Conservation (phyloP, 306 rosid species). For the Corylus avellana region DNA sequence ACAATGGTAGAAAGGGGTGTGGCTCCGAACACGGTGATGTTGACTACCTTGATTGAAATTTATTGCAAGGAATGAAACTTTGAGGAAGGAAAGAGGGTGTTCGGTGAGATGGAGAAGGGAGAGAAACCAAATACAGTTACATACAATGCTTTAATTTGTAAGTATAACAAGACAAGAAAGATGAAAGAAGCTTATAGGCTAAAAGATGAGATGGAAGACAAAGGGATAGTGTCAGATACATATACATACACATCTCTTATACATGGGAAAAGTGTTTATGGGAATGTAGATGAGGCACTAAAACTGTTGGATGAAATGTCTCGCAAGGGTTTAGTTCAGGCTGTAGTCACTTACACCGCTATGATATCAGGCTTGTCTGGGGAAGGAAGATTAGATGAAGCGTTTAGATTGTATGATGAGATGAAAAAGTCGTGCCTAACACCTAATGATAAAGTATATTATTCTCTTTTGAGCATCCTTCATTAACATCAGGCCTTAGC, state of each 20-base stretch:
- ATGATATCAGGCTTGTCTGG: constrained; percentile 80
- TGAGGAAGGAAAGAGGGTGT: constrained; percentile 58
- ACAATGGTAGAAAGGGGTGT: constrained; percentile 70
- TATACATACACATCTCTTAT: constrained; percentile 76
- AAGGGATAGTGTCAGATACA: constrained; percentile 62
- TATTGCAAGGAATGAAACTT: constrained; percentile 84
- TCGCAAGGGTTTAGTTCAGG: constrained; percentile 45
- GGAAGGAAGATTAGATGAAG: constrained; percentile 77
- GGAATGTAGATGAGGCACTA: constrained; percentile 62
- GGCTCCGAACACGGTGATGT: constrained; percentile 55
- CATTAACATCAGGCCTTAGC: constrained; percentile 33
- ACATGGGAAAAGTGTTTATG: constrained; percentile 68
- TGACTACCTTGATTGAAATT: constrained; percentile 64
- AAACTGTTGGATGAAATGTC: constrained; percentile 67
- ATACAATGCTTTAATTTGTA: constrained; percentile 68
- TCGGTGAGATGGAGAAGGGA: constrained; percentile 64
- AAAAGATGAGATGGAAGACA: constrained; percentile 55
- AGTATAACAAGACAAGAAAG: constrained; percentile 62
- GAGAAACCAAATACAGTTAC: constrained; percentile 57
- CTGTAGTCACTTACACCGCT: constrained; percentile 56
- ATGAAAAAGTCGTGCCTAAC: constrained; percentile 57
- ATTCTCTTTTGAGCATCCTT: constrained; percentile 66
- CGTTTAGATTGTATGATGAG: constrained; percentile 70
- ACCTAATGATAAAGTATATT: constrained; percentile 77
- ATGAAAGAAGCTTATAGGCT: constrained; percentile 55